These are phyloP conservation scores for Candida buenavistaensis DNA, from an alignment of 1,139 yeast genomes.

Conservation along the genomic window DNA sequence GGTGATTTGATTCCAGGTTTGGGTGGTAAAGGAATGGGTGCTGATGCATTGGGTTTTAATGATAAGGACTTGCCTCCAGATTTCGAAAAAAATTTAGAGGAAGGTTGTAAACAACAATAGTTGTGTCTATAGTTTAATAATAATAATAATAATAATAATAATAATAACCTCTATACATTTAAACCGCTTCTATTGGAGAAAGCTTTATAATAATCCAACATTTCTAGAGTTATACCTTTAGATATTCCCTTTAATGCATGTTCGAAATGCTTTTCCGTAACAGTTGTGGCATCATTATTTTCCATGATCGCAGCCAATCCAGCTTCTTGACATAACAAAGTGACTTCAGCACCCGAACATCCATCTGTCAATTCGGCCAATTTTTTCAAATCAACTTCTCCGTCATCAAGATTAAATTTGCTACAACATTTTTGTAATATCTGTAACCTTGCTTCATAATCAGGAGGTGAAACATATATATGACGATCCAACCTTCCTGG, in stretches of 20 bases:
- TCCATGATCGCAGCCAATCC: constrained; percentile 92
- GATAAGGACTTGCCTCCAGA: constrained; percentile 49
- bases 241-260: constrained; percentile 67
- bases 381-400: constrained; percentile 40
- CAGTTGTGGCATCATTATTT: constrained; percentile 52
- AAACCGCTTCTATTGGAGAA: constrained; percentile 56
- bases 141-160: neutral
- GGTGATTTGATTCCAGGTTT: constrained; percentile 45
- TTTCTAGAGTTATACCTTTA: constrained; percentile 77
- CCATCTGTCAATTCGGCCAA: constrained; percentile 78
- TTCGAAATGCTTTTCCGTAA: constrained; percentile 65
- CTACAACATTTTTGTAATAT: constrained; percentile 68
- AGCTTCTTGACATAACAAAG: constrained; percentile 89
- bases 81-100: constrained; percentile 46
- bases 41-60: constrained; percentile 37
- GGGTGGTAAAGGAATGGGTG: constrained; percentile 16
- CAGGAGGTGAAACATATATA: constrained; percentile 91
- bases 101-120: constrained; percentile 34
- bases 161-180: constrained; percentile 17
- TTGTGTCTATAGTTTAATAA: constrained; percentile 2
- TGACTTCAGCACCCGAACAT: constrained; percentile 96
- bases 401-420: constrained; percentile 50
- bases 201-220: constrained; percentile 71
- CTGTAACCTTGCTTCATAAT: constrained; percentile 70
- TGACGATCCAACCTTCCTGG: constrained; percentile 95